A percentile compares a stretch with the other conserved stretches of the same genome.
Conservation (phyloP, 495 filamentous ascomycete genomes). For the Astrothelium macrocarpum region DNA sequence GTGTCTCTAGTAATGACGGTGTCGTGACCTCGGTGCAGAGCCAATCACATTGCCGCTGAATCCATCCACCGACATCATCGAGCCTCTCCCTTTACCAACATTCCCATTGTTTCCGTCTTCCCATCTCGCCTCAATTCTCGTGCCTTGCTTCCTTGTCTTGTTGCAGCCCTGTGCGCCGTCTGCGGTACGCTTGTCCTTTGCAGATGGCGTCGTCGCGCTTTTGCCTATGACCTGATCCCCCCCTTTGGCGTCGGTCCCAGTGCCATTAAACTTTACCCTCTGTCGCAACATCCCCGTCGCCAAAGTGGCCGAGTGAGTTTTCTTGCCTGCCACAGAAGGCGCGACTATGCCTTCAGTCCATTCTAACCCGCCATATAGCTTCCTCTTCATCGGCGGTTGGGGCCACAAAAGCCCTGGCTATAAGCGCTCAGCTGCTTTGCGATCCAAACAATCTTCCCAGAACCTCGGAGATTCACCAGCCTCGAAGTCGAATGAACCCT, state of each 20-base stretch:
- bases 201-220: background rate
- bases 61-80: slow-evolving; percentile 2
- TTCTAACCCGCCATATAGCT: slow-evolving; percentile 6
- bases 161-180: background rate
- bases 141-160: background rate
- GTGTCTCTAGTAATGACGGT: too few species aligned
- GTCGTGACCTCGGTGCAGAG: background rate
- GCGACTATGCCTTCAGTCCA: background rate
- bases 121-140: background rate
- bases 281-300: background rate
- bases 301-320: slow-evolving; percentile 4
- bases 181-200: background rate
- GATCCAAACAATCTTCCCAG: background rate
- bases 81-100: background rate
- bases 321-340: background rate
- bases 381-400: slow-evolving; percentile 14
- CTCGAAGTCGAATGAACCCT: background rate
- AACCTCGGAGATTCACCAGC: background rate
- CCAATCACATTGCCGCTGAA: background rate
- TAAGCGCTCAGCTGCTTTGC: slow-evolving; percentile 6
- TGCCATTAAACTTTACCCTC: background rate
- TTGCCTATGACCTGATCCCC: background rate
- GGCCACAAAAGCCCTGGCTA: slow-evolving; percentile 14
- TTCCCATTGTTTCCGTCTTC: background rate
- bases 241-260: background rate